A percentile compares a stretch with the other conserved stretches of the same genome.
Evolutionary conservation across 140 eudicot genomes (phyloP).

Genomic region (Ambrosia hybrid): DNA sequence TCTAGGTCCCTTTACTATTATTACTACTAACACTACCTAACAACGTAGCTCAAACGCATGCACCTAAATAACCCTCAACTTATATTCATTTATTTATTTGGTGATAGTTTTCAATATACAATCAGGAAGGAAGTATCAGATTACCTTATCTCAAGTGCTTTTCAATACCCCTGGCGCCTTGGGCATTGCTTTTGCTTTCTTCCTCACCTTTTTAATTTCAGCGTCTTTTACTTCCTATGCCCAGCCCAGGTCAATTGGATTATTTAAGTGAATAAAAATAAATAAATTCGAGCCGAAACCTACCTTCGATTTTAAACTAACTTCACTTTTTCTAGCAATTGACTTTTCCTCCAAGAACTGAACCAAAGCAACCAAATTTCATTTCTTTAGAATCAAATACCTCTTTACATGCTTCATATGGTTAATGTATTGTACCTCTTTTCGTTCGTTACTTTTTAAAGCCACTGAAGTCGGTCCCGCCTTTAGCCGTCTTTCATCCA

Average conservation of each 20-base stretch:
- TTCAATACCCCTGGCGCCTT: slow-evolving; percentile 40
- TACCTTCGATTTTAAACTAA: slow-evolving; percentile 57
- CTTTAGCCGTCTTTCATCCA: slow-evolving; percentile 37
- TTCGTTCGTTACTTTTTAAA: slow-evolving; percentile 55
- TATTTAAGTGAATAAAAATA: neutral
- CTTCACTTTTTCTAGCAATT: slow-evolving; percentile 47
- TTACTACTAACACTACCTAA: no score
- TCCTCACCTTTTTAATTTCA: slow-evolving; percentile 44
- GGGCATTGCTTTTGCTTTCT: slow-evolving; percentile 53
- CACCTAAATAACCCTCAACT: no score
- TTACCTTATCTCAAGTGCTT: slow-evolving; percentile 48
- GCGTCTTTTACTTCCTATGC: slow-evolving; percentile 51
- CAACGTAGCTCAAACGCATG: no score
- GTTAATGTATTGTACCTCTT: slow-evolving; percentile 48
- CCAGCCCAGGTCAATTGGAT: no score
- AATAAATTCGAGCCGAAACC: neutral
- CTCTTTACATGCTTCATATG: neutral
- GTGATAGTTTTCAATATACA: no score
- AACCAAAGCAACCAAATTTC: neutral
- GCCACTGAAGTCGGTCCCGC: slow-evolving; percentile 42
- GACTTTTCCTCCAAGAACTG: slow-evolving; percentile 60
- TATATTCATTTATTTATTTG: no score
- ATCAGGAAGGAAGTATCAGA: no score
- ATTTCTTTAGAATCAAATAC: slow-evolving; percentile 3
- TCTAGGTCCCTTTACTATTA: no score